phyloP scores from a whole-genome alignment of 2,329 filamentous ascomycete genomes.

The Trichocomaceae sp. region DNA sequence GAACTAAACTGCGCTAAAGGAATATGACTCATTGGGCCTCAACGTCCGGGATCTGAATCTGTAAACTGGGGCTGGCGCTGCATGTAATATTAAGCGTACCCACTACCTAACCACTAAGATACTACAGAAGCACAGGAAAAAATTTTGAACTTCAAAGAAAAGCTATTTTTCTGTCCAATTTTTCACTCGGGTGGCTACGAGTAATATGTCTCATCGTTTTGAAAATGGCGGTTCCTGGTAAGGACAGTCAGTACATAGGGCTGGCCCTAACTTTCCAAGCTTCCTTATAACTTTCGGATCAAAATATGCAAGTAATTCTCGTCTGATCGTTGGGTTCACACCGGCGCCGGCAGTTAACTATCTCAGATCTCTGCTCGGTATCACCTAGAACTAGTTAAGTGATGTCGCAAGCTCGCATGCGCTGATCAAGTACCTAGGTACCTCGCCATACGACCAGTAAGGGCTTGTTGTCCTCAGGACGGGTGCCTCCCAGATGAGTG shows the following conservation, averaged over 20 bases:
- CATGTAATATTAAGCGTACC: conserved; percentile 5
- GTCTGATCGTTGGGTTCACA: neutral
- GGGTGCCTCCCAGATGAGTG: neutral
- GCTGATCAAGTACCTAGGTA: neutral
- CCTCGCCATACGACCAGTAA: neutral
- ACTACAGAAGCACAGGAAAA: conserved; percentile 4
- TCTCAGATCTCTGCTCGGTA: neutral
- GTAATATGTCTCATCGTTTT: too few species aligned
- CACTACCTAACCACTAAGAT: neutral
- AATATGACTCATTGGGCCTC: conserved; percentile 12
- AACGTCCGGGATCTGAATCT: neutral
- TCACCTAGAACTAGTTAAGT: neutral
- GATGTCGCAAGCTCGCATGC: neutral
- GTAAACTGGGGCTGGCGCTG: neutral
- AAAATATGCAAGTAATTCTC: neutral
- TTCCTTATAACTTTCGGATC: neutral
- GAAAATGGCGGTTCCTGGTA: neutral
- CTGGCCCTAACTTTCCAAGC: neutral
- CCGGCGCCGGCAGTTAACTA: neutral
- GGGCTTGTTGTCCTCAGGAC: neutral
- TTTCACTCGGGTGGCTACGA: neutral
- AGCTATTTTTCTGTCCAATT: neutral
- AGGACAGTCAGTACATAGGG: neutral
- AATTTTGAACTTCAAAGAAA: neutral
- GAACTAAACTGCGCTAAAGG: too few species aligned